phyloP scores from a whole-genome alignment of 192 early-diverging fungal species.

The Pecoramyces ruminantium region DNA sequence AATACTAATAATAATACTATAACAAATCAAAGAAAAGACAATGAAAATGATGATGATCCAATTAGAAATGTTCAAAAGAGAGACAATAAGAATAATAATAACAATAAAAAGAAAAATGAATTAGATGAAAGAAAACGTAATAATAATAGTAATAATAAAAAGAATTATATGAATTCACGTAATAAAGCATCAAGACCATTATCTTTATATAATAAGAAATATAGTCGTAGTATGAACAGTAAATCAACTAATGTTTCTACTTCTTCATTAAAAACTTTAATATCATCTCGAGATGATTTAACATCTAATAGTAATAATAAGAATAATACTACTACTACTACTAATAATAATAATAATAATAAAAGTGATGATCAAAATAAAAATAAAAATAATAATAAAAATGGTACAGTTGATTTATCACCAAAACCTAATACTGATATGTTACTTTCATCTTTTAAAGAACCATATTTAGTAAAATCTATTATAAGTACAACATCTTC shows the following conservation, averaged over 20 bases:
- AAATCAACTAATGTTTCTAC: not conserved
- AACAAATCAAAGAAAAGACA: not conserved
- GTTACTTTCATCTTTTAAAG: not conserved
- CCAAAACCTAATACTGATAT: not conserved
- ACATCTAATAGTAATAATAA: not conserved
- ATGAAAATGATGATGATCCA: not conserved
- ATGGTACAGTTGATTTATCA: not conserved
- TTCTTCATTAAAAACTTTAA: not conserved
- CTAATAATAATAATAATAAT: not conserved
- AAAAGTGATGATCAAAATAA: too few species aligned
- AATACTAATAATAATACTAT: not conserved
- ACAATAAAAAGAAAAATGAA: too few species aligned
- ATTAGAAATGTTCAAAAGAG: not conserved
- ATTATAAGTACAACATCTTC: not conserved
- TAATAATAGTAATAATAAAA: not conserved
- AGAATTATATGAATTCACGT: not conserved
- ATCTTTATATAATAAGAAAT: not conserved
- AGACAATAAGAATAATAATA: too few species aligned
- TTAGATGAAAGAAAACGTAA: not conserved
- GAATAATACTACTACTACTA: conserved; percentile 2
- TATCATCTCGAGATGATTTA: not conserved
- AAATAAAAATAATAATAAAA: too few species aligned
- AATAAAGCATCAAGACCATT: not conserved
- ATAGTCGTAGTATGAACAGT: not conserved
- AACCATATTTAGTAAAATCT: not conserved